A percentile compares a stretch with the other conserved stretches of the same genome.
Conservation (phyloP, 345 rosid genomes). For the Rhodamnia rubescens region DNA sequence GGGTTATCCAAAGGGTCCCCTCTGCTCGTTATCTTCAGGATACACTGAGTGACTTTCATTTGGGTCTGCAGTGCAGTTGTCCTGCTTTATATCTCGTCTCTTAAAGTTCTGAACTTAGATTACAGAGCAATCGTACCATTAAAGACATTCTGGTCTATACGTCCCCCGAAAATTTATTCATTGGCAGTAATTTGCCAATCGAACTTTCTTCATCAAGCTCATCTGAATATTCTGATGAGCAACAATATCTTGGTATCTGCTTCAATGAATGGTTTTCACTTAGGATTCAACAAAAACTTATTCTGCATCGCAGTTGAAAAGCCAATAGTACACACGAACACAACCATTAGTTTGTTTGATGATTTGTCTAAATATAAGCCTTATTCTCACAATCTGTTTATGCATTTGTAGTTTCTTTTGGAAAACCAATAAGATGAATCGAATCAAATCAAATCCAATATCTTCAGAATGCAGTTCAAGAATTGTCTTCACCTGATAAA, state of each 20-base stretch:
- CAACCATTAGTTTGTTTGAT: background rate
- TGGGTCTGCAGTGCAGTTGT: background rate
- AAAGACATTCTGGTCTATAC: background rate
- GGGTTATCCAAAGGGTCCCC: background rate
- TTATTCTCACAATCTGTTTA: background rate
- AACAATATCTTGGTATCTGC: background rate
- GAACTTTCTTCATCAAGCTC: background rate
- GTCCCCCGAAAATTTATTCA: background rate
- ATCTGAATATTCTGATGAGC: background rate
- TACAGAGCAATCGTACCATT: background rate
- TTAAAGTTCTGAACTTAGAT: background rate
- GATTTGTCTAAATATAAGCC: background rate
- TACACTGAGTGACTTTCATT: background rate
- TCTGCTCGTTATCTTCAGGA: background rate
- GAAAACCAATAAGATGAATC: background rate
- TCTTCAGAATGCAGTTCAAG: background rate
- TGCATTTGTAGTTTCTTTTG: background rate
- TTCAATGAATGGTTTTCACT: background rate
- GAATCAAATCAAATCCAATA: background rate
- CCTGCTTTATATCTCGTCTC: background rate
- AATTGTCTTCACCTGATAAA: background rate
- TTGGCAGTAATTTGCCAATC: background rate
- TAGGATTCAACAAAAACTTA: background rate
- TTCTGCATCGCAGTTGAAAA: background rate
- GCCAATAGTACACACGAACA: background rate